These are phyloP conservation scores for Cynara cardunculus DNA, from an alignment of 129 eudicot genomes.

Conservation along the genomic window DNA sequence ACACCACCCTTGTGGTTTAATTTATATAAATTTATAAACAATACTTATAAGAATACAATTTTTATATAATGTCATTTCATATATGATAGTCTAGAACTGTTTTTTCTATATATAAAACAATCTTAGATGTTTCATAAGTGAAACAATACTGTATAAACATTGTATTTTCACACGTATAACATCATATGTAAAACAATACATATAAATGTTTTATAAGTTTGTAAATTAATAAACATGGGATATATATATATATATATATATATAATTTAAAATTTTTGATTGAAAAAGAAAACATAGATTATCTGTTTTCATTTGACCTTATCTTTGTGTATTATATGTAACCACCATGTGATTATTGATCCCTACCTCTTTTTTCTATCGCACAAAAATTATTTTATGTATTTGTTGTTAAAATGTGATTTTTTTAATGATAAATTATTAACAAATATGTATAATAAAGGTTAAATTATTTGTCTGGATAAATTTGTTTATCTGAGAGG, in stretches of 20 bases:
- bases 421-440: neutral
- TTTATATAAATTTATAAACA: neutral
- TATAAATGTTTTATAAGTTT: neutral
- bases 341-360: constrained; percentile 14
- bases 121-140: neutral
- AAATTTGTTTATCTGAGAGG: too few species aligned
- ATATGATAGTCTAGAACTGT: neutral
- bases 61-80: too few species aligned
- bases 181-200: neutral
- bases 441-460: neutral
- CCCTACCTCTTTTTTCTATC: neutral
- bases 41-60: neutral
- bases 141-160: neutral
- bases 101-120: neutral
- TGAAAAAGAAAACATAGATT: neutral
- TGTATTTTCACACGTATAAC: neutral
- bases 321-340: constrained; percentile 6
- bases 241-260: too few species aligned
- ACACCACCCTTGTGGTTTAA: too few species aligned
- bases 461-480: too few species aligned
- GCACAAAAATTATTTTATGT: neutral
- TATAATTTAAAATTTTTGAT: constrained; percentile 4
- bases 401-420: neutral
- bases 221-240: too few species aligned
- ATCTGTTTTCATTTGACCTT: constrained; percentile 1